Percentiles rank a stretch among this genome's conserved stretches.
Evolutionary conservation across 352 stramenopile species (phyloP).

Genomic region (Phytophthora multivora): DNA sequence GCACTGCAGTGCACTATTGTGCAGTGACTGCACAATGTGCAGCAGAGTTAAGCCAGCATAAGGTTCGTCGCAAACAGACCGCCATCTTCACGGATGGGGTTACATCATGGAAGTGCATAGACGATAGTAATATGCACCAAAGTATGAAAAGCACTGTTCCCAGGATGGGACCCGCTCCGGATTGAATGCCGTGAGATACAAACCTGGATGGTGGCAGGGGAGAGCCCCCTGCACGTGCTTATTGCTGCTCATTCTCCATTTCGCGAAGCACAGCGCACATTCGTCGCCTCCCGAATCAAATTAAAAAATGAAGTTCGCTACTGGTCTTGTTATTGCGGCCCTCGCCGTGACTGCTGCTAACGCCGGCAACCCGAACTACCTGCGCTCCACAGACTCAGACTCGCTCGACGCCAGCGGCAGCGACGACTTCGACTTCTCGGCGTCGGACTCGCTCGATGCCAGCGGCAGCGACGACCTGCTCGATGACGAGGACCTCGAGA

Average conservation of each 20-base stretch:
- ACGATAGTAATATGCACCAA: conserved; percentile 23
- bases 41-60: conserved; percentile 17
- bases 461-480: conserved; percentile 12
- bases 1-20: no score
- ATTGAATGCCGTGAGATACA: conserved; percentile 25
- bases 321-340: conserved; percentile 27
- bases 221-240: neutral
- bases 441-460: conserved; percentile 11
- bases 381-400: conserved; percentile 7
- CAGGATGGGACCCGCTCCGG: conserved; percentile 32
- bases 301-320: conserved; percentile 35
- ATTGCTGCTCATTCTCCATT: conserved; percentile 32
- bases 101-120: conserved; percentile 18
- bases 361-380: conserved; percentile 17
- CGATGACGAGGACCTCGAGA: conserved; percentile 24
- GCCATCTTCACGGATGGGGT: conserved; percentile 28
- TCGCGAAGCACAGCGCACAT: conserved; percentile 21
- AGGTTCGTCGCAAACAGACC: conserved; percentile 34
- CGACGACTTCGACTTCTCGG: conserved; percentile 17
- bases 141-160: conserved; percentile 16
- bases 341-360: conserved; percentile 22
- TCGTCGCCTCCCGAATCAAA: conserved; percentile 11
- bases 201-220: conserved; percentile 22
- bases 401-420: conserved; percentile 12
- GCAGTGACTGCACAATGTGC: conserved; percentile 5